phyloP scores from a whole-genome alignment of 2,329 filamentous ascomycete genomes.

The Dactylellina leptospora region DNA sequence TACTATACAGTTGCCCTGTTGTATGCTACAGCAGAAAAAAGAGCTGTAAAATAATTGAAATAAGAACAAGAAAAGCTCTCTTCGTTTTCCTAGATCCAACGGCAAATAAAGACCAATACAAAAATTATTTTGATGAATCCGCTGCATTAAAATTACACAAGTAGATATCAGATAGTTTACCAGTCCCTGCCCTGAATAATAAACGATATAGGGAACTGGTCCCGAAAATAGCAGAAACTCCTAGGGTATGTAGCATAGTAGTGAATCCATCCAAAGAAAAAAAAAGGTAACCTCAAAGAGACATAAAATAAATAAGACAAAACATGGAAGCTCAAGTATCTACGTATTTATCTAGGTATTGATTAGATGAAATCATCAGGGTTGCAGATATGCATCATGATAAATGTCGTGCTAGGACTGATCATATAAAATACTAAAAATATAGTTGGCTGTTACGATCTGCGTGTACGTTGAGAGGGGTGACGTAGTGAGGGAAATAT shows the following conservation, averaged over 20 bases:
- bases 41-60: too few relatives aligned
- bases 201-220: not conserved
- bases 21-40: too few relatives aligned
- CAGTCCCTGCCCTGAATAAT: constrained; percentile 4
- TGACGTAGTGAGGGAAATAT: constrained; percentile 49
- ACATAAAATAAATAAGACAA: constrained; percentile 6
- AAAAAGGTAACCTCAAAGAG: too few relatives aligned
- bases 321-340: not conserved
- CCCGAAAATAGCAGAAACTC: constrained; percentile 32
- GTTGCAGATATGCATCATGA: not conserved
- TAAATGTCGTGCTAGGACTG: constrained; percentile 5
- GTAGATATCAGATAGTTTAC: constrained; percentile 1
- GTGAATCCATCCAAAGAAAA: constrained; percentile 25
- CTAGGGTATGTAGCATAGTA: constrained; percentile 38
- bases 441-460: constrained; percentile 42
- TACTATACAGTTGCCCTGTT: too few relatives aligned
- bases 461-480: constrained; percentile 40
- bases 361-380: not conserved
- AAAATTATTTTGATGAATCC: too few relatives aligned
- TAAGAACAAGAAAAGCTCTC: too few relatives aligned
- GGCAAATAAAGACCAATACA: not conserved
- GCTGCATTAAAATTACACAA: constrained; percentile 42
- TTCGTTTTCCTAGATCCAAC: too few relatives aligned
- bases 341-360: constrained; percentile 13
- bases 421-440: constrained; percentile 1